Evolutionary conservation across 2,329 filamentous ascomycete genomes (phyloP), one percentile per base, ranked within the genome.

Genomic region (Ascochyta fabae): DNA sequence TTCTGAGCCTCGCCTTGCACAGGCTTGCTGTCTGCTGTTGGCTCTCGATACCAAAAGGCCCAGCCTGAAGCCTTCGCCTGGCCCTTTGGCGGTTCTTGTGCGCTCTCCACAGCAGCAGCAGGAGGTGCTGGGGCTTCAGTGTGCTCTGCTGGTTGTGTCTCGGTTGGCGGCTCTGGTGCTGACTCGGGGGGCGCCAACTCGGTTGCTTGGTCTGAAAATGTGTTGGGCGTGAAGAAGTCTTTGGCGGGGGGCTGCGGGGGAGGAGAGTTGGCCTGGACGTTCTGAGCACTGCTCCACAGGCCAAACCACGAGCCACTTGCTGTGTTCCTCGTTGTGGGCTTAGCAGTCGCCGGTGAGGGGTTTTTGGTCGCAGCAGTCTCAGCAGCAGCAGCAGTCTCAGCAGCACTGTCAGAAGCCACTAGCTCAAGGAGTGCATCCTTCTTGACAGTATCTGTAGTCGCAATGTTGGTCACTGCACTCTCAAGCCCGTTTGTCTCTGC

Each of bases 31-130:
- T 86, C 61, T 72, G 68, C 65, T 80, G 84, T 33, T 68, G 77
- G 61, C 3, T 88, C 86, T 41, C 82, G 84, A 13, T 88, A 91
- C 90, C 90, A 94, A 62, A 94, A 93, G 0, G 88, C 90, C 90
- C 90, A 94, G 0, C 88, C 90, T 0, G 89, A 89, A 72, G 59
- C 77, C 65, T 62, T 82, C 67, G 74, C 67, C 59, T 83, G 78
- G 6, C 78, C 75, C 1, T 77, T 74, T 2, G 63, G 3, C 7
- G 44, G 59, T 13, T 54, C 38, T 19, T 50, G 57, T n/a, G 58
- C 48, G 4, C 53, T 36, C 8, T 61, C 59, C 4, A 49, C 33
- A 12, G 26, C 26, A 4, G 52, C 43, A 36, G 45, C 6, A 23
- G 36, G 6, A 1, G 52, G 45, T 24, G 31, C 10, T 3, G 35